phyloP scores from a whole-genome alignment of 768 basidiomycete genomes.

The Phaeotremella fagi region DNA sequence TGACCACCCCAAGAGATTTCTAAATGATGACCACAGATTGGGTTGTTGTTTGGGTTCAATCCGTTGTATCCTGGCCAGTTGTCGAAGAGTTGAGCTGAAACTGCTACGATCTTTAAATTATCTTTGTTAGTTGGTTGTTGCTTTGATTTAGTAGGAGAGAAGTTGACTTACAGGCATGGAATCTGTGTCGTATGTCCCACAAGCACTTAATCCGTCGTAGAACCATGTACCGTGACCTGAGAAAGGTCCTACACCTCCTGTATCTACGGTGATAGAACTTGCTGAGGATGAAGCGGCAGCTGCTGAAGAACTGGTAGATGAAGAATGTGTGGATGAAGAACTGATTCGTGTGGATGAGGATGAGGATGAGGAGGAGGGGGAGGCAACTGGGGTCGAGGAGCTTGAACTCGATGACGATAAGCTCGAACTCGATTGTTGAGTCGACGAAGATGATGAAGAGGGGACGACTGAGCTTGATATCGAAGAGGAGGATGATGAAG shows the following conservation, averaged over 20 bases:
- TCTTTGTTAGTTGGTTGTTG: slow-evolving; percentile 25
- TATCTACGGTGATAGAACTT: slow-evolving; percentile 14
- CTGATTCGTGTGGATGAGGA: slow-evolving; percentile 6
- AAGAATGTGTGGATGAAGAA: background rate
- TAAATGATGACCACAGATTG: slow-evolving; percentile 35
- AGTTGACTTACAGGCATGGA: background rate
- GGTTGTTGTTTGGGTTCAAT: slow-evolving; percentile 37
- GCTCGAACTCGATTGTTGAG: background rate
- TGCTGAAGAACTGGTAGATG: slow-evolving; percentile 7
- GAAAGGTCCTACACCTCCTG: slow-evolving; percentile 35
- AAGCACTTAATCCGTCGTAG: slow-evolving; percentile 30
- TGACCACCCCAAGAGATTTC: slow-evolving; percentile 29
- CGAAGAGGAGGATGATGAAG: too few species aligned
- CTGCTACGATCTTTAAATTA: slow-evolving; percentile 27
- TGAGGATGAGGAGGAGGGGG: slow-evolving; percentile 1
- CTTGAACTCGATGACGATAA: background rate
- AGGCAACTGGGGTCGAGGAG: background rate
- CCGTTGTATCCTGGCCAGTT: slow-evolving; percentile 38
- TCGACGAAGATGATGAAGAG: background rate
- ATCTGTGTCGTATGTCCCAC: slow-evolving; percentile 13
- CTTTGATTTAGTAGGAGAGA: slow-evolving; percentile 7
- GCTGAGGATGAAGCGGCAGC: slow-evolving; percentile 2
- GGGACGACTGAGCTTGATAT: background rate
- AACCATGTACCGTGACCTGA: slow-evolving; percentile 40
- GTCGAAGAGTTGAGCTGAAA: slow-evolving; percentile 27